phyloP scores from a whole-genome alignment of 208 protist species.

The Leishmania martiniquensis region DNA sequence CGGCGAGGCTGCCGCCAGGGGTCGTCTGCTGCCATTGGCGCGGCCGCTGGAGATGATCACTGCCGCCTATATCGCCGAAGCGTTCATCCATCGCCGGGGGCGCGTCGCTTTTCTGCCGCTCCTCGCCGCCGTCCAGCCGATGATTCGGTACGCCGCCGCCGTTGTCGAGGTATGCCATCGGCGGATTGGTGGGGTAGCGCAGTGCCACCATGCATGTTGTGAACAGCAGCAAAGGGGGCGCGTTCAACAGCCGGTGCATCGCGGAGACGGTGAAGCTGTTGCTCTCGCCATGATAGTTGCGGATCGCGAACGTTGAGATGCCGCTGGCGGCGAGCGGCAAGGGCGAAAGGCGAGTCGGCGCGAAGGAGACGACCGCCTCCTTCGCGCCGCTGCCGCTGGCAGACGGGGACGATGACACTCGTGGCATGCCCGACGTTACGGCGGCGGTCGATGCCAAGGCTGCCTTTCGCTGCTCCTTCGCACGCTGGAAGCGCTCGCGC shows the following conservation, averaged over 20 bases:
- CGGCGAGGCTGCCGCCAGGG: not conserved
- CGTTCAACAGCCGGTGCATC: constrained; percentile 84
- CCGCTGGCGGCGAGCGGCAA: constrained; percentile 48
- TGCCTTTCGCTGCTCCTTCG: constrained; percentile 63
- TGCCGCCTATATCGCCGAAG: not conserved
- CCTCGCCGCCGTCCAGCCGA: not conserved
- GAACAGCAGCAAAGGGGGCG: constrained; percentile 75
- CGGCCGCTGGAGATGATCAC: not conserved
- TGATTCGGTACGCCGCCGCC: constrained; percentile 3
- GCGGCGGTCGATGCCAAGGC: constrained; percentile 37
- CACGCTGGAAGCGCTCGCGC: constrained; percentile 66
- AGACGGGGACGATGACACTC: not conserved
- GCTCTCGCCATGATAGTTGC: constrained; percentile 53
- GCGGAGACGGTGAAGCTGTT: constrained; percentile 73
- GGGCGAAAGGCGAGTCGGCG: constrained; percentile 1
- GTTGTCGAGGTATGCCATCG: constrained; percentile 63
- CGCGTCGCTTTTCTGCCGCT: constrained; percentile 27
- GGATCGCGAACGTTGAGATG: constrained; percentile 67
- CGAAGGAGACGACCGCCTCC: not conserved
- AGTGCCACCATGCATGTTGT: constrained; percentile 49
- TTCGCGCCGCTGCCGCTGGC: not conserved
- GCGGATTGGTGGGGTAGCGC: constrained; percentile 53
- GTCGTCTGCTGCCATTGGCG: not conserved
- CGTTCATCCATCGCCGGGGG: constrained; percentile 8
- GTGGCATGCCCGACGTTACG: constrained; percentile 12